Percentiles rank a stretch among this genome's conserved stretches.
These are phyloP conservation scores for Symmetrospora coprosmae DNA, from an alignment of 768 basidiomycete genomes.

Conservation along the genomic window DNA sequence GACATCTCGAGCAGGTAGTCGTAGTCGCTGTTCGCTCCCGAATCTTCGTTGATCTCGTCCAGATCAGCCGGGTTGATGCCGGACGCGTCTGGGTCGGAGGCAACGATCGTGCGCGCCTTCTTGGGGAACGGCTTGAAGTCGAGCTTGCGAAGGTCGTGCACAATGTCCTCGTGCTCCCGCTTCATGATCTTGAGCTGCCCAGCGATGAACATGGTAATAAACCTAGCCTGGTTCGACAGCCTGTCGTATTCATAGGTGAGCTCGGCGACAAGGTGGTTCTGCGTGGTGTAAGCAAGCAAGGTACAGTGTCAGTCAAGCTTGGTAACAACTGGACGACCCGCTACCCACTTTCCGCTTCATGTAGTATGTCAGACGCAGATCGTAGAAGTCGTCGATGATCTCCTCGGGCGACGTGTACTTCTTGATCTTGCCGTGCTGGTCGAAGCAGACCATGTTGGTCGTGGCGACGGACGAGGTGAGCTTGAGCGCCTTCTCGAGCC, in stretches of 20 bases:
- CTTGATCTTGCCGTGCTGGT: conserved; percentile 87
- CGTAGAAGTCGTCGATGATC: conserved; percentile 85
- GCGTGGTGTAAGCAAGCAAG: not conserved
- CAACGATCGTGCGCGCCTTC: conserved; percentile 50
- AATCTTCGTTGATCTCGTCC: conserved; percentile 44
- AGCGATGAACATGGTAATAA: conserved; percentile 88
- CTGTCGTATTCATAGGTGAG: conserved; percentile 67
- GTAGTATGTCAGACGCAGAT: conserved; percentile 72
- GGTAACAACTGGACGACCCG: not conserved
- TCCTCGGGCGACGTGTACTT: conserved; percentile 80
- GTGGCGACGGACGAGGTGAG: conserved; percentile 68
- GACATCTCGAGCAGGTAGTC: conserved; percentile 92
- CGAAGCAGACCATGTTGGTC: conserved; percentile 97
- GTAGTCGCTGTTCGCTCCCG: conserved; percentile 50
- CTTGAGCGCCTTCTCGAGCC: conserved; percentile 82
- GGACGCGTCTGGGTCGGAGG: conserved; percentile 48
- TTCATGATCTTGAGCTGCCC: conserved; percentile 67
- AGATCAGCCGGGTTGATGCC: conserved; percentile 33
- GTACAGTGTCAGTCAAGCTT: not conserved
- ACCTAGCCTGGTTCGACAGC: conserved; percentile 85
- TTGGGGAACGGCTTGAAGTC: conserved; percentile 91
- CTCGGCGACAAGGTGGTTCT: conserved; percentile 76
- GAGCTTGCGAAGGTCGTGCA: conserved; percentile 62
- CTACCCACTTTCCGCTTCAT: conserved; percentile 76
- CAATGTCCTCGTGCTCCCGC: conserved; percentile 75